Conservation (phyloP, 2,329 filamentous ascomycete genomes). For the Aaosphaeria pasadenensis region DNA sequence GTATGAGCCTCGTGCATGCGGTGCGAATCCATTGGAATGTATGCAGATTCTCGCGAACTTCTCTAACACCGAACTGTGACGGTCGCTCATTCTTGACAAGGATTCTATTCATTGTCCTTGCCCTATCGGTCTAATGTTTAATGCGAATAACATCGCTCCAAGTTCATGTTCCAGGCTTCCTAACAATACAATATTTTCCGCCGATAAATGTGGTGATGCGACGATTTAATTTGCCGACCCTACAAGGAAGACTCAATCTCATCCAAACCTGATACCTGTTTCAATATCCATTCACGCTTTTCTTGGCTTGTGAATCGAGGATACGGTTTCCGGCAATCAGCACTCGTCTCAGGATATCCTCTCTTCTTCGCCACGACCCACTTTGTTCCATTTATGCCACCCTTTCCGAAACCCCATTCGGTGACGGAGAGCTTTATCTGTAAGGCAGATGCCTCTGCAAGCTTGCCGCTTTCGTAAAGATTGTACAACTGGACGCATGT, state of each 20-base stretch:
- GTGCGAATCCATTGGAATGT: neutral
- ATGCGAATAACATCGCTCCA: too few species aligned
- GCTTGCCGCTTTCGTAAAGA: slow-evolving; percentile 47
- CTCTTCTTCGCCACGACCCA: slow-evolving; percentile 55
- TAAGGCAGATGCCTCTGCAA: slow-evolving; percentile 47
- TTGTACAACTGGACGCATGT: slow-evolving; percentile 48
- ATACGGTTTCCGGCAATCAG: slow-evolving; percentile 55
- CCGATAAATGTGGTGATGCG: too few species aligned
- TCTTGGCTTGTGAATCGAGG: slow-evolving; percentile 47
- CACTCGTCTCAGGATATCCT: slow-evolving; percentile 52
- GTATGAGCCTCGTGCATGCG: slow-evolving; percentile 31
- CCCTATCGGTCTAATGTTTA: too few species aligned
- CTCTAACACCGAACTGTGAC: too few species aligned
- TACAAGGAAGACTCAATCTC: slow-evolving; percentile 25
- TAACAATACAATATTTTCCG: too few species aligned
- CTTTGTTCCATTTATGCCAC: slow-evolving; percentile 61
- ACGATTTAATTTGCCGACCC: too few species aligned
- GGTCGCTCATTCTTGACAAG: too few species aligned
- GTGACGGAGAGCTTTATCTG: slow-evolving; percentile 52
- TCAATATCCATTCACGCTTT: slow-evolving; percentile 47
- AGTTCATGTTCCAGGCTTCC: too few species aligned
- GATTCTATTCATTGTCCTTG: too few species aligned
- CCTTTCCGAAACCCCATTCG: slow-evolving; percentile 57
- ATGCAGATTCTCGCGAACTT: neutral
- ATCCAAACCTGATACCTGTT: slow-evolving; percentile 31